Evolutionary conservation across 2,329 filamentous ascomycete species (phyloP).

Genomic region (Pseudogymnoascus sp.): DNA sequence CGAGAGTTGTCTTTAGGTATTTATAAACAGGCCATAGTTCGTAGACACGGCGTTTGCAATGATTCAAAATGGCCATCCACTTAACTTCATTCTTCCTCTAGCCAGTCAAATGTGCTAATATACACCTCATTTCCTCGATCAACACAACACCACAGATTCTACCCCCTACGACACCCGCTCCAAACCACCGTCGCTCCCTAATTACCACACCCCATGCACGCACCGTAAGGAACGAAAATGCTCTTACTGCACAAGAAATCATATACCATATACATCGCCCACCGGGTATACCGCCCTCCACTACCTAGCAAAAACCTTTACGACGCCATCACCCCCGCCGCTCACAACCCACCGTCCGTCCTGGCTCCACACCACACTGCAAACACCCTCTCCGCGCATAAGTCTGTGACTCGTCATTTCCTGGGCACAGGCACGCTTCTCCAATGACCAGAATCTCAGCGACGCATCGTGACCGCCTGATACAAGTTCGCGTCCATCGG

Average conservation of each 20-base stretch:
- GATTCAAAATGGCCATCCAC: neutral
- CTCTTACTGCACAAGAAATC: constrained; percentile 6
- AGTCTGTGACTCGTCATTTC: constrained; percentile 88
- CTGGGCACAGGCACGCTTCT: constrained; percentile 91
- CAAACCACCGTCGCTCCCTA: neutral
- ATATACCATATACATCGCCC: constrained; percentile 10
- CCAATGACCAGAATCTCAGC: constrained; percentile 92
- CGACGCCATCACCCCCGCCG: constrained; percentile 87
- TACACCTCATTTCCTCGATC: neutral
- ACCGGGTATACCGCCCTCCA: neutral
- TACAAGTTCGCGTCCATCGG: constrained; percentile 88
- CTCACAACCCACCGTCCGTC: constrained; percentile 93
- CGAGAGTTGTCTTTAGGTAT: neutral
- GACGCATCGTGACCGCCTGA: constrained; percentile 94
- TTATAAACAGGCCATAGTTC: neutral
- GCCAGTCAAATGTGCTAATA: neutral
- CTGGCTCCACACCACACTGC: constrained; percentile 89
- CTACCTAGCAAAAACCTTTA: constrained; percentile 75
- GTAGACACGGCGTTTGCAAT: neutral
- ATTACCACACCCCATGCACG: constrained; percentile 4
- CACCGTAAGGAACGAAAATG: neutral
- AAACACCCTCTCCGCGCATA: constrained; percentile 94
- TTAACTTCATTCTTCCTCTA: neutral
- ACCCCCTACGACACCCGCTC: neutral
- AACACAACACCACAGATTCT: neutral